Base-by-base conservation (phyloP, 805 yeast species). In the Wickerhamiella occidentalis region DNA sequence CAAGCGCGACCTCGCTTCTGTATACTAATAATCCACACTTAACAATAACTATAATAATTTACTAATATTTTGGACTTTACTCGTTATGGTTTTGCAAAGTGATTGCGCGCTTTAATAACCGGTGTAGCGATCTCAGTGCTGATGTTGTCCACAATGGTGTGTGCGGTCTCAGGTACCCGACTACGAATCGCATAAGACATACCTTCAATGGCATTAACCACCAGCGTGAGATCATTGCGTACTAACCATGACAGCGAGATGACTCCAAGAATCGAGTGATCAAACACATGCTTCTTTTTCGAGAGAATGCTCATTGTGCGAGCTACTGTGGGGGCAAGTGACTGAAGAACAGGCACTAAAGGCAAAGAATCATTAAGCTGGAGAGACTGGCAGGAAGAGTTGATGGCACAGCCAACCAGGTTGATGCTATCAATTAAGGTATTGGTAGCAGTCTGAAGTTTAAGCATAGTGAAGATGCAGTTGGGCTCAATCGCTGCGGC, bases 191-290 rank as follows among this genome's bases (percentile, higher is more conserved):
- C 47, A 15, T n/a, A 25, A 8, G 40, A n/a, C 33, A 45, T 23
- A 12, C 18, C 17, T n/a, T 41, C 17, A 15, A 40, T 22, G 11
- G 45, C 35, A 8, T 13, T 25, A 11, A 38, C 12, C 9, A 28
- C 76, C 75, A 56, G 74, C 77, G 53, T 80, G 7, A 48, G 38
- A 29, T 60, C 80, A 81, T 28, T 30, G 21, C 33, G 35, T 17
- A 51, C 51, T 18, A 30, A 42, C 47, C 48, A 46, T 3, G 47
- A 30, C 9, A 43, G 38, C 4, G 50, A 45, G 13, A 48, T 40
- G 9, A 45, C 43, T 4, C 40, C 43, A 6, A 52, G 29, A 15
- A 56, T 53, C 21, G 56, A 52, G 50, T 58, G 64, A 47, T 60
- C 64, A 40, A 58, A 57, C n/a, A 58, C 58, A 29, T 48, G 50